phyloP scores from a whole-genome alignment of 2,329 filamentous ascomycete genomes.

The Onygenales sp. region DNA sequence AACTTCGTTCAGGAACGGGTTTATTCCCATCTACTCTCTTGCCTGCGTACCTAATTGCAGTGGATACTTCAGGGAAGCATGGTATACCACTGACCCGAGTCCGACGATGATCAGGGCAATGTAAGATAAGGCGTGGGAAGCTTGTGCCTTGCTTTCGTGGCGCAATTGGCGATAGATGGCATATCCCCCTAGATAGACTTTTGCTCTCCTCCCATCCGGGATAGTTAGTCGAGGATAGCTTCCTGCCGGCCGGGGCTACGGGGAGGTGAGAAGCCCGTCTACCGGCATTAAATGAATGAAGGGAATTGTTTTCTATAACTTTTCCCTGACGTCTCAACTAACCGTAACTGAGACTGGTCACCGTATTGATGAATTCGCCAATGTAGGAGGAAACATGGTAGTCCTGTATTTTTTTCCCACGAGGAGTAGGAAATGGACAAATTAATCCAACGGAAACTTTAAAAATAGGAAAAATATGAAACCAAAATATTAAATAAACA shows the following conservation, averaged over 20 bases:
- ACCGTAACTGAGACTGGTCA: slow-evolving; percentile 17
- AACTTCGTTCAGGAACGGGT: too few species aligned
- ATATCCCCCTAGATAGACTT: slow-evolving; percentile 8
- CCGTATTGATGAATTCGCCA: slow-evolving; percentile 18
- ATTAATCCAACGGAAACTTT: too few species aligned
- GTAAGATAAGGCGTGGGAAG: slow-evolving; percentile 11
- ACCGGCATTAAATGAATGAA: neutral
- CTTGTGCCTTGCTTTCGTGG: slow-evolving; percentile 9
- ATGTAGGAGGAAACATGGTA: slow-evolving; percentile 15
- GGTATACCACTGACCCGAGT: slow-evolving; percentile 14
- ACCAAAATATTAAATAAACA: neutral
- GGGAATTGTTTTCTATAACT: neutral
- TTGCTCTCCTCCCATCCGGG: neutral
- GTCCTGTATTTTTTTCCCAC: slow-evolving; percentile 10
- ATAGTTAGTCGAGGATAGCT: neutral
- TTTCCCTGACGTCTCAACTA: neutral
- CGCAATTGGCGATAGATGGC: slow-evolving; percentile 9
- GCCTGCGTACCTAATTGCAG: slow-evolving; percentile 9
- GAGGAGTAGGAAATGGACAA: too few species aligned
- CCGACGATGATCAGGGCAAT: slow-evolving; percentile 17
- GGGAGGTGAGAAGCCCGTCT: neutral
- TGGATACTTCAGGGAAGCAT: slow-evolving; percentile 16
- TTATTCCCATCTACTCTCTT: too few species aligned
- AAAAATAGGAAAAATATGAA: too few species aligned
- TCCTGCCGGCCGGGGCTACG: too few species aligned